These are phyloP conservation scores for Boletus rex-veris DNA, from an alignment of 768 basidiomycete genomes.

Conservation along the genomic window DNA sequence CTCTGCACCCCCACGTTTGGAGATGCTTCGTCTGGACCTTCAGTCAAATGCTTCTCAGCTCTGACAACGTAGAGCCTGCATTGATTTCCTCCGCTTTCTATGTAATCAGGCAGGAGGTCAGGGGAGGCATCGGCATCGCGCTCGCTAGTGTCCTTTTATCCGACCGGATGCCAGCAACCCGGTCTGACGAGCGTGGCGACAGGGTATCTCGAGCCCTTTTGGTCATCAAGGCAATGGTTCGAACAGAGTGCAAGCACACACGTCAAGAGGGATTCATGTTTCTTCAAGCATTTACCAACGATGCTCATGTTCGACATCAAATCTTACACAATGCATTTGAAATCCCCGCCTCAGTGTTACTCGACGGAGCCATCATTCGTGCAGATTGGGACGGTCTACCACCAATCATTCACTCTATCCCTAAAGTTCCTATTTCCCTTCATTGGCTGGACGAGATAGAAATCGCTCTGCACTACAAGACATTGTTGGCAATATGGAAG, in stretches of 20 bases:
- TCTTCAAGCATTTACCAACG: slow-evolving; percentile 36
- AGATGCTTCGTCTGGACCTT: slow-evolving; percentile 56
- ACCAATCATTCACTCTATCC: slow-evolving; percentile 26
- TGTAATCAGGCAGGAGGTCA: slow-evolving; percentile 46
- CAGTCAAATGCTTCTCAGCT: slow-evolving; percentile 33
- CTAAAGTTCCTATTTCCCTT: slow-evolving; percentile 24
- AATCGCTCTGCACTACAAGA: slow-evolving; percentile 37
- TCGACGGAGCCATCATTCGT: slow-evolving; percentile 44
- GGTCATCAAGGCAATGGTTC: slow-evolving; percentile 40
- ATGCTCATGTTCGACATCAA: slow-evolving; percentile 5
- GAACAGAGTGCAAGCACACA: slow-evolving; percentile 20
- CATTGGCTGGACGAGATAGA: slow-evolving; percentile 38
- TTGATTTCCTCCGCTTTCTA: slow-evolving; percentile 37
- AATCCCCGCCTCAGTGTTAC: slow-evolving; percentile 34
- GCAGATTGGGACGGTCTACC: slow-evolving; percentile 25
- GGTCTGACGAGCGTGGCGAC: slow-evolving; percentile 11
- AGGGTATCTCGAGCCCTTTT: slow-evolving; percentile 35
- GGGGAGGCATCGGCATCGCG: slow-evolving; percentile 40
- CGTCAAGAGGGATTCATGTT: slow-evolving; percentile 34
- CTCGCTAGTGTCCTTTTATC: slow-evolving; percentile 41
- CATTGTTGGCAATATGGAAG: slow-evolving; percentile 39
- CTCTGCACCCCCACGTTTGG: slow-evolving; percentile 48
- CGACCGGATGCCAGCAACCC: neutral
- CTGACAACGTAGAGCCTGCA: slow-evolving; percentile 20
- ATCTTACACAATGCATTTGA: slow-evolving; percentile 11